These are phyloP conservation scores for Malus sylvestris DNA, from an alignment of 306 rosid genomes.

Conservation along the genomic window DNA sequence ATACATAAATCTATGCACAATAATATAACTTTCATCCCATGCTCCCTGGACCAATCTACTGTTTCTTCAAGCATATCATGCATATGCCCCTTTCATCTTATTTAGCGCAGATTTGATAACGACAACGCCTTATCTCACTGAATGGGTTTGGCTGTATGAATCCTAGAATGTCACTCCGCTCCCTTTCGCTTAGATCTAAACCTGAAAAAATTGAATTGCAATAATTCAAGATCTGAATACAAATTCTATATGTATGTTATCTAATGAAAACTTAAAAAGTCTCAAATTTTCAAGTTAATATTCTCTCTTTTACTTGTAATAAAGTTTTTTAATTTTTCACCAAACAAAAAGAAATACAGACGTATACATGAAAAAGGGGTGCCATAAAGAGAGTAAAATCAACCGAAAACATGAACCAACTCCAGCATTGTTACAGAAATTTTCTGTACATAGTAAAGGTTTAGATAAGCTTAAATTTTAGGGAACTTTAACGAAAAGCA, in stretches of 20 bases:
- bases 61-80: conserved; percentile 18
- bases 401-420: neutral
- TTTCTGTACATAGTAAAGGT: neutral
- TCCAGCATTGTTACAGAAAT: neutral
- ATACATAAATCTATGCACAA: neutral
- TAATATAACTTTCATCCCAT: neutral
- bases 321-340: neutral
- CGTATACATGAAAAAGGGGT: neutral
- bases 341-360: neutral
- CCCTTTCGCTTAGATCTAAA: conserved; percentile 7
- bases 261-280: too few species aligned
- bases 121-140: too few species aligned
- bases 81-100: neutral
- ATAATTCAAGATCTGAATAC: neutral
- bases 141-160: too few species aligned
- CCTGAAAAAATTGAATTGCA: conserved; percentile 4
- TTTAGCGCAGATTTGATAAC: neutral
- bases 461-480: neutral
- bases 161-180: too few species aligned
- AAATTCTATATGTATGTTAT: neutral
- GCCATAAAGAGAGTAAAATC: neutral
- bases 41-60: neutral
- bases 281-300: too few species aligned
- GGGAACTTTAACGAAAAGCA: too few species aligned
- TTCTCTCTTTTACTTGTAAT: neutral